These are phyloP conservation scores for Acorus gramineus DNA, from an alignment of 106 monocot species.

Conservation along the genomic window DNA sequence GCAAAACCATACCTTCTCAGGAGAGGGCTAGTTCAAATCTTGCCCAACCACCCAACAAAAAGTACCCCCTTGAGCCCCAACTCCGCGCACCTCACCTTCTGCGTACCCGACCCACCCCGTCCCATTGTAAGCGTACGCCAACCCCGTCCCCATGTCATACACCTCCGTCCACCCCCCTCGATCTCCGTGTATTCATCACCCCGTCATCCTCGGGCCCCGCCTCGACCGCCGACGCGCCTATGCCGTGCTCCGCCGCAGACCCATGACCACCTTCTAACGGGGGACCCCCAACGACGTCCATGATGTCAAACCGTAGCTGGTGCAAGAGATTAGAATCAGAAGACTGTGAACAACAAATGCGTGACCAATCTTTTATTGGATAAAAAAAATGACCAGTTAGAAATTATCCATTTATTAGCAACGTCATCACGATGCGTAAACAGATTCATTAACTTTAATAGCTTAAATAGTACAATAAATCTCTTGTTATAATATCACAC, in stretches of 20 bases:
- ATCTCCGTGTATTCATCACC: constrained; percentile 3
- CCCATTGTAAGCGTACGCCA: constrained; percentile 13
- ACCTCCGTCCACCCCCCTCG: background rate
- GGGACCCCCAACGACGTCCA: constrained; percentile 9
- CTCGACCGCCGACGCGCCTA: constrained; percentile 12
- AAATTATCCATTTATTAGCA: too few species aligned
- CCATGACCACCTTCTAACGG: constrained; percentile 1
- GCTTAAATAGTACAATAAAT: too few species aligned
- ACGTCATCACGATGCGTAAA: too few species aligned
- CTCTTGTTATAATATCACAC: too few species aligned
- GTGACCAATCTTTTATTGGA: too few species aligned
- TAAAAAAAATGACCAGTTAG: too few species aligned
- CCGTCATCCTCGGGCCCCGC: constrained; percentile 1
- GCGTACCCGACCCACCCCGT: constrained; percentile 18
- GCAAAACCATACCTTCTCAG: background rate
- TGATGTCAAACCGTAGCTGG: background rate
- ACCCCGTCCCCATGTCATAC: constrained; percentile 3
- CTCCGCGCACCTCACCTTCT: constrained; percentile 12
- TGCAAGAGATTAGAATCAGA: background rate
- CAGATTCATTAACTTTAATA: too few species aligned
- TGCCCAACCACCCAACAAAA: constrained; percentile 9
- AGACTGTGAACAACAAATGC: too few species aligned
- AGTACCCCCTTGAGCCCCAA: constrained; percentile 9
- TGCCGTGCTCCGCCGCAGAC: constrained; percentile 5
- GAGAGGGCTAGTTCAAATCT: constrained; percentile 5